Evolutionary conservation across 1,284 basidiomycete species (phyloP).

Genomic region (Leccinum fallax): DNA sequence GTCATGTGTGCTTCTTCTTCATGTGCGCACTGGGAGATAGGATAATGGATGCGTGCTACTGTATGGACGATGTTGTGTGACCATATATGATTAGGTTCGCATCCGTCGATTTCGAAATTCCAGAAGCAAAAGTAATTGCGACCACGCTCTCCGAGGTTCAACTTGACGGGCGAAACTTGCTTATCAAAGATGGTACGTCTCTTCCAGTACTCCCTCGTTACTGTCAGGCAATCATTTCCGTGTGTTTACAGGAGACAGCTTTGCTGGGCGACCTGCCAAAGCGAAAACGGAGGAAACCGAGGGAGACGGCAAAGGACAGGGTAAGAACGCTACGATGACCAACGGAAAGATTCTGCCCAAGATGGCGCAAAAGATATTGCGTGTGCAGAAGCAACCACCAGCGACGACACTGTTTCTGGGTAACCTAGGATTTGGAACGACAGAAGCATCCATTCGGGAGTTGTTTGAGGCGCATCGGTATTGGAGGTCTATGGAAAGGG

Average conservation of each 20-base stretch:
- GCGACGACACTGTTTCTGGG: slow-evolving; percentile 87
- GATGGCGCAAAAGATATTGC: slow-evolving; percentile 81
- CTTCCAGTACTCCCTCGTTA: slow-evolving; percentile 7
- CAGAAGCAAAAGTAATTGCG: slow-evolving; percentile 73
- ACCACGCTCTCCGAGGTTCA: slow-evolving; percentile 82
- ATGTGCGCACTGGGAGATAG: neutral
- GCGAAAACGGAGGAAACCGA: neutral
- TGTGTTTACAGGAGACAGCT: slow-evolving; percentile 63
- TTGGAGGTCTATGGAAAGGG: slow-evolving; percentile 31
- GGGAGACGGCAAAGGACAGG: slow-evolving; percentile 27
- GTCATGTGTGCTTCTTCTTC: neutral
- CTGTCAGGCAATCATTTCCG: slow-evolving; percentile 7
- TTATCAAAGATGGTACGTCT: slow-evolving; percentile 87
- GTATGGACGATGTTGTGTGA: slow-evolving; percentile 3
- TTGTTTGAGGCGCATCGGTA: slow-evolving; percentile 66
- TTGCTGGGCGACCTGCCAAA: slow-evolving; percentile 60
- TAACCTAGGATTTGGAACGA: slow-evolving; percentile 86
- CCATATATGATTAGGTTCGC: slow-evolving; percentile 69
- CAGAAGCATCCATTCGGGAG: slow-evolving; percentile 73
- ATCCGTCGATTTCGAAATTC: slow-evolving; percentile 90
- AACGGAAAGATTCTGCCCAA: slow-evolving; percentile 55
- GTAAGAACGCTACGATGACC: slow-evolving; percentile 31
- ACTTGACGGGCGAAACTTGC: slow-evolving; percentile 82
- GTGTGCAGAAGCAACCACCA: slow-evolving; percentile 81
- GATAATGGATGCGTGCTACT: neutral